phyloP scores from a whole-genome alignment of 2,329 filamentous ascomycete genomes.

The Beauveria varroae region DNA sequence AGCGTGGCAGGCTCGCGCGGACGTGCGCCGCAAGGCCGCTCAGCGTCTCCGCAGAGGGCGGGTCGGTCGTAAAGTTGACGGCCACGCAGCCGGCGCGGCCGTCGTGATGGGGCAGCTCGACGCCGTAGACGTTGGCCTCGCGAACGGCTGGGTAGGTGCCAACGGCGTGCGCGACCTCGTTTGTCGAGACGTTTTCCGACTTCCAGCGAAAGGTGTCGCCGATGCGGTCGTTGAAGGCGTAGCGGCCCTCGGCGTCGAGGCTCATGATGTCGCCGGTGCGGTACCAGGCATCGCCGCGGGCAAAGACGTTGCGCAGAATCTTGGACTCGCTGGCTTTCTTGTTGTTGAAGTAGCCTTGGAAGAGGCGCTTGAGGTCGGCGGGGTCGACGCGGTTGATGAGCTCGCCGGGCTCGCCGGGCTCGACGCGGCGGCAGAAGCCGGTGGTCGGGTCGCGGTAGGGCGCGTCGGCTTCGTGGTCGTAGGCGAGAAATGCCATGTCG shows the following conservation, averaged over 20 bases:
- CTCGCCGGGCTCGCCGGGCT: constrained; percentile 62
- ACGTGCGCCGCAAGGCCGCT: constrained; percentile 55
- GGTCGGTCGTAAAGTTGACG: constrained; percentile 44
- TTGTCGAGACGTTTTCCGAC: constrained; percentile 74
- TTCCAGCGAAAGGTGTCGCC: constrained; percentile 78
- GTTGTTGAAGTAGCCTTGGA: constrained; percentile 80
- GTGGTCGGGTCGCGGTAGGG: constrained; percentile 62
- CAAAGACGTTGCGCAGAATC: constrained; percentile 64
- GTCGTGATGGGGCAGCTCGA: constrained; percentile 71
- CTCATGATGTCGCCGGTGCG: constrained; percentile 75
- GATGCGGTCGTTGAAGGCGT: constrained; percentile 75
- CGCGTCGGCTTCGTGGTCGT: constrained; percentile 64
- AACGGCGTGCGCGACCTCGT: constrained; percentile 71
- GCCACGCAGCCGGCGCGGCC: constrained; percentile 78
- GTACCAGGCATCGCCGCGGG: constrained; percentile 74
- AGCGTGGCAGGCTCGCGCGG: constrained; percentile 54
- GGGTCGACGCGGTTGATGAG: constrained; percentile 64
- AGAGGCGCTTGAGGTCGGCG: constrained; percentile 53
- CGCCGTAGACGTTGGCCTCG: constrained; percentile 84
- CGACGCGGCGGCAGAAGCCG: constrained; percentile 56
- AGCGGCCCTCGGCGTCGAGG: constrained; percentile 61
- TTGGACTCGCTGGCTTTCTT: constrained; percentile 63
- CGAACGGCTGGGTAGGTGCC: constrained; percentile 57
- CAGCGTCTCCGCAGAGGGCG: constrained; percentile 39
- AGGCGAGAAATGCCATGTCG: constrained; percentile 51